Evolutionary conservation across 2,329 filamentous ascomycete species (phyloP).

Genomic region (Apiospora sp.): DNA sequence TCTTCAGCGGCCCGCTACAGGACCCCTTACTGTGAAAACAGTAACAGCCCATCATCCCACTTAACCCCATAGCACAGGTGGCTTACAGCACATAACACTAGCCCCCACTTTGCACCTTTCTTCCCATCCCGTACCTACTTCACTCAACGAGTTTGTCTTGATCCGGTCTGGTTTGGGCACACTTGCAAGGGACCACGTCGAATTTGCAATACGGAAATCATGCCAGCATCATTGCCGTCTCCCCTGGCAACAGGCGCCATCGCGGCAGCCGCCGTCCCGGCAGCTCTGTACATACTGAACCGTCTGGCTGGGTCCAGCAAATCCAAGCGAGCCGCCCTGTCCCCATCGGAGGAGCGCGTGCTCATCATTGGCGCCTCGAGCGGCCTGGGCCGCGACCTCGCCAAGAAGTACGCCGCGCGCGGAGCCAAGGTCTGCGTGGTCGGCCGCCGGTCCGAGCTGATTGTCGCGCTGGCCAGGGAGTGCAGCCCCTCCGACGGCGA

Average conservation of each 20-base stretch:
- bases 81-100: background rate
- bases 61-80: background rate
- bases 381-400: slow-evolving; percentile 42
- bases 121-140: background rate
- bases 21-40: background rate
- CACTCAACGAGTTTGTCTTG: background rate
- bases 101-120: background rate
- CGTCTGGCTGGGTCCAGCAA: background rate
- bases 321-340: background rate
- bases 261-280: background rate
- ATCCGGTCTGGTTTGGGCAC: background rate
- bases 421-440: slow-evolving; percentile 41
- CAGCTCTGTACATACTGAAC: background rate
- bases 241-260: background rate
- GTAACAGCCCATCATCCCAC: background rate
- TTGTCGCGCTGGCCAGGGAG: slow-evolving; percentile 37
- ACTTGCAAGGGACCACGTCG: background rate
- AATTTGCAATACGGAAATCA: background rate
- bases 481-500: slow-evolving; percentile 32
- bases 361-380: slow-evolving; percentile 45
- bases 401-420: slow-evolving; percentile 40
- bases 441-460: slow-evolving; percentile 39
- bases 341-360: slow-evolving; percentile 38
- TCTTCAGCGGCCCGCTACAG: background rate
- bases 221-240: slow-evolving; percentile 9